Evolutionary conservation across 768 basidiomycete species (phyloP).

Genomic region (Boletus vermiculosoides): DNA sequence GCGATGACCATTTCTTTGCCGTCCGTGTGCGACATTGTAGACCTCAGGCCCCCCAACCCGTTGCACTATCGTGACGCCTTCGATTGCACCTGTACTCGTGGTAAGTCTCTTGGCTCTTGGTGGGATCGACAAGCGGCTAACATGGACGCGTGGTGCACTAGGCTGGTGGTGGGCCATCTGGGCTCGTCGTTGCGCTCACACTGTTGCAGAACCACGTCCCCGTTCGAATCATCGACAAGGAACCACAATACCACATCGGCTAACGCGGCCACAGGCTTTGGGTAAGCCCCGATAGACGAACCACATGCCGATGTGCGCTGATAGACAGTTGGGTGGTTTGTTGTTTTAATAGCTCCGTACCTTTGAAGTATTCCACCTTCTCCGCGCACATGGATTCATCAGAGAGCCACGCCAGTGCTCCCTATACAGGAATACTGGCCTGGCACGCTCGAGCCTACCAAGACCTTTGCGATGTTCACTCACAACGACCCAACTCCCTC

Average conservation of each 20-base stretch:
- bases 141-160: not conserved
- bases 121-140: not conserved
- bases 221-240: conserved; percentile 53
- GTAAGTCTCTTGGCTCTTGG: conserved; percentile 3
- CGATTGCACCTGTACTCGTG: conserved; percentile 20
- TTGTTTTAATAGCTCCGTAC: conserved; percentile 30
- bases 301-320: not conserved
- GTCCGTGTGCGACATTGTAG: not conserved
- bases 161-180: conserved; percentile 31
- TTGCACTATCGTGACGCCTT: conserved; percentile 8
- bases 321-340: not conserved
- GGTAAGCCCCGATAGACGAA: conserved; percentile 22
- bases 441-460: conserved; percentile 18
- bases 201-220: conserved; percentile 44
- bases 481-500: conserved; percentile 24
- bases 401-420: conserved; percentile 25
- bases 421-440: conserved; percentile 36
- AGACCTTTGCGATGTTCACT: not conserved
- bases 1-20: not conserved
- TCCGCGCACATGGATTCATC: conserved; percentile 39
- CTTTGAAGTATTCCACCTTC: conserved; percentile 42
- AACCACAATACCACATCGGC: conserved; percentile 33
- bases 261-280: conserved; percentile 41
- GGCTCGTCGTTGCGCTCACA: conserved; percentile 32
- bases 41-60: not conserved